Percentiles rank a stretch among this genome's conserved stretches.
phyloP scores from a whole-genome alignment of 164 flowering plant genomes.

The Tinospora cordifolia region DNA sequence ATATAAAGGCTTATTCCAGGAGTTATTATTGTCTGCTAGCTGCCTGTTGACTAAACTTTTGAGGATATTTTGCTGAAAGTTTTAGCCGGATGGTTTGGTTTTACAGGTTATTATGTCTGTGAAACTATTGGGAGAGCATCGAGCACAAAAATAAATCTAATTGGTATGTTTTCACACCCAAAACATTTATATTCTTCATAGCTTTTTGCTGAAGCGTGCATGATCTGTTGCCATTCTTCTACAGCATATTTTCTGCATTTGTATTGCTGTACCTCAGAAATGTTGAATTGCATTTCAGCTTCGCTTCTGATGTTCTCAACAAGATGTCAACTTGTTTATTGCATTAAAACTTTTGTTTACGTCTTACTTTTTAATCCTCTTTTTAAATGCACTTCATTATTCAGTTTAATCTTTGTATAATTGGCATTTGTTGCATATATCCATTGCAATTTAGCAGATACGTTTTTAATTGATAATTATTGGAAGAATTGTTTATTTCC shows the following conservation, averaged over 20 bases:
- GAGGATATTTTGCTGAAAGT: not conserved
- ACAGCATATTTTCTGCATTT: no score
- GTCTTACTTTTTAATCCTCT: no score
- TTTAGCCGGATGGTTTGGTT: not conserved
- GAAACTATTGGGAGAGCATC: slow-evolving; percentile 49
- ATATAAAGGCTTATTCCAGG: not conserved
- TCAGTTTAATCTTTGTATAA: not conserved
- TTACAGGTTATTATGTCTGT: slow-evolving; percentile 77
- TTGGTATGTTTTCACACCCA: slow-evolving; percentile 32
- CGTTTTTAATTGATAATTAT: not conserved
- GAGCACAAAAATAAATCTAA: slow-evolving; percentile 32
- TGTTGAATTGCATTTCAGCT: no score
- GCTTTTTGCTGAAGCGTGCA: not conserved
- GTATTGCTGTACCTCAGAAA: no score
- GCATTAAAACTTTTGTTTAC: no score
- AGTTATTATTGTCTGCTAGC: not conserved
- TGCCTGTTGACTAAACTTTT: not conserved
- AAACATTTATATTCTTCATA: not conserved
- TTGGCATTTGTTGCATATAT: not conserved
- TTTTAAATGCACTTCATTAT: no score
- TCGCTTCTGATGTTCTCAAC: no score
- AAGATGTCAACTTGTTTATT: no score
- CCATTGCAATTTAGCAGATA: not conserved
- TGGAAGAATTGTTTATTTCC: not conserved
- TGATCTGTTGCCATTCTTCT: no score